Percentiles rank a stretch among this genome's conserved stretches.
Evolutionary conservation across 768 basidiomycete species (phyloP).

Genomic region (Boletus rubropictus): DNA sequence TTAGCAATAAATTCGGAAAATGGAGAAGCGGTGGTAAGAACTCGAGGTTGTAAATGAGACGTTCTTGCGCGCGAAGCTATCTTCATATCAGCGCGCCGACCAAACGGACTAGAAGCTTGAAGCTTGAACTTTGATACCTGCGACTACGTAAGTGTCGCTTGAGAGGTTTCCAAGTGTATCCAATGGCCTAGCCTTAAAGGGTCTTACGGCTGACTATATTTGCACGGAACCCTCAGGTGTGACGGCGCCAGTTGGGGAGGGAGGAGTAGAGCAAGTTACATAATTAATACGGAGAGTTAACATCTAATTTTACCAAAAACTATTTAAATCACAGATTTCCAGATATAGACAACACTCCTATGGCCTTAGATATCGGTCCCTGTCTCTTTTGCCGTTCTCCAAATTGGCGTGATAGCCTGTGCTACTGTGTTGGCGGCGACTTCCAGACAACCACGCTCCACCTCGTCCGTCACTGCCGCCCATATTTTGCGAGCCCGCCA

Average conservation of each 20-base stretch:
- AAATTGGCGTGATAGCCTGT: constrained; percentile 68
- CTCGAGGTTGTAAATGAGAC: neutral
- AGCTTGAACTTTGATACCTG: neutral
- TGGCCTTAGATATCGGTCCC: constrained; percentile 1
- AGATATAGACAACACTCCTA: too few relatives aligned
- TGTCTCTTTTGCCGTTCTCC: constrained; percentile 39
- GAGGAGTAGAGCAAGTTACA: too few relatives aligned
- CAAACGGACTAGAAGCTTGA: neutral
- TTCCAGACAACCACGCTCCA: constrained; percentile 53
- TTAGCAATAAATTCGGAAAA: neutral
- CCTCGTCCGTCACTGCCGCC: constrained; percentile 50
- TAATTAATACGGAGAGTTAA: too few relatives aligned
- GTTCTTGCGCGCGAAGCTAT: neutral
- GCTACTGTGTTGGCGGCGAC: constrained; percentile 70
- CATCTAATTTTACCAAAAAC: neutral
- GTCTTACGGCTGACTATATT: too few relatives aligned
- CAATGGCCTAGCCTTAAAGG: neutral
- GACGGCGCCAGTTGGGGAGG: too few relatives aligned
- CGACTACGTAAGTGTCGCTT: neutral
- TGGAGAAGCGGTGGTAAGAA: neutral
- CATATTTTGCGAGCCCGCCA: constrained; percentile 68
- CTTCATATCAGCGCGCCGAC: too few relatives aligned
- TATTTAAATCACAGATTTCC: too few relatives aligned
- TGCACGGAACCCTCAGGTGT: too few relatives aligned
- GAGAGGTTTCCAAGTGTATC: neutral